These are phyloP conservation scores for Stygiomarasmius scandens DNA, from an alignment of 1,284 basidiomycete species.

Conservation along the genomic window DNA sequence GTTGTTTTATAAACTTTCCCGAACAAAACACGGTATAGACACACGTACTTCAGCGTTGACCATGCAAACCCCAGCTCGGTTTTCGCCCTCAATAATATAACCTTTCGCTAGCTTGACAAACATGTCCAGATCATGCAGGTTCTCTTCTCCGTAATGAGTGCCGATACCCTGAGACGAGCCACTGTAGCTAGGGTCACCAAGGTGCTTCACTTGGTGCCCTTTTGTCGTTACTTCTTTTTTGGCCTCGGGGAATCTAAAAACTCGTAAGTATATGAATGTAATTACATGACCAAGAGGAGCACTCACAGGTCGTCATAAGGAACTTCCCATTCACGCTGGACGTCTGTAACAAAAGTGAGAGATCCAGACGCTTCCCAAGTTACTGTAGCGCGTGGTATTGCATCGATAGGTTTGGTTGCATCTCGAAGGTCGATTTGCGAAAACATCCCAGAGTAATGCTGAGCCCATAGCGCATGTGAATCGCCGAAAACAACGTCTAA, in stretches of 20 bases:
- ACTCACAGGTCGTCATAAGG: conserved; percentile 87
- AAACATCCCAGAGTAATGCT: conserved; percentile 79
- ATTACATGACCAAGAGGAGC: conserved; percentile 9
- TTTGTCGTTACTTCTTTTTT: conserved; percentile 33
- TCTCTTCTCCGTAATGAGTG: conserved; percentile 40
- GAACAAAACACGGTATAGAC: neutral
- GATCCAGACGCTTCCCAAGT: conserved; percentile 75
- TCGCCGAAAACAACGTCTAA: conserved; percentile 73
- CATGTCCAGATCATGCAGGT: conserved; percentile 45
- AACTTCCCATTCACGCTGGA: conserved; percentile 61
- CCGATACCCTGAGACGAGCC: conserved; percentile 61
- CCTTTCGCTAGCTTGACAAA: conserved; percentile 68
- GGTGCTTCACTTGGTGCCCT: conserved; percentile 47
- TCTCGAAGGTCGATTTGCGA: conserved; percentile 78
- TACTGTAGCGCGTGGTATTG: conserved; percentile 65
- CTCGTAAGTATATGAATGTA: conserved; percentile 9
- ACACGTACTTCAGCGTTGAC: conserved; percentile 60
- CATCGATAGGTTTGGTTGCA: conserved; percentile 65
- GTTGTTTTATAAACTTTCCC: neutral
- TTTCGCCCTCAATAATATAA: conserved; percentile 64
- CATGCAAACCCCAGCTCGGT: conserved; percentile 52
- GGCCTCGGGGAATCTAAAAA: conserved; percentile 51
- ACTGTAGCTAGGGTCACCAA: conserved; percentile 52
- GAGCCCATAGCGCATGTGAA: conserved; percentile 74
- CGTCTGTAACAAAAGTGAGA: conserved; percentile 71